phyloP scores from a whole-genome alignment of 225 moss, liverwort and hornwort genomes.

The Bryum argenteum region DNA sequence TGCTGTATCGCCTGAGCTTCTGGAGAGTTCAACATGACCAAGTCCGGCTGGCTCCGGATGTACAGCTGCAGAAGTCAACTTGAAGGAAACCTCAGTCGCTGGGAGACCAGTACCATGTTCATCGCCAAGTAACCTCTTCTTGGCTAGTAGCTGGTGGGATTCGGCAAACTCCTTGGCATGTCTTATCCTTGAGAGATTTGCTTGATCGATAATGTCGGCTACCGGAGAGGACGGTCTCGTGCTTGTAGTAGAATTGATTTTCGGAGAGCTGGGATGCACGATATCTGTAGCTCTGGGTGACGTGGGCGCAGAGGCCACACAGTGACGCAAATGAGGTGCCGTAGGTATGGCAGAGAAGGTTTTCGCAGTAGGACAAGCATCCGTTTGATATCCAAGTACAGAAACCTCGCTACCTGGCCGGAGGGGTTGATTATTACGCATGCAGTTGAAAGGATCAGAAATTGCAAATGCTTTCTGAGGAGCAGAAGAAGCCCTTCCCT shows the following conservation, averaged over 20 bases:
- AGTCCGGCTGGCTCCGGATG: constrained; percentile 17
- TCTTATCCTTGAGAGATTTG: constrained; percentile 17
- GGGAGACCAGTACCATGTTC: neutral
- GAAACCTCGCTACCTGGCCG: constrained; percentile 39
- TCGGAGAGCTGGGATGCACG: constrained; percentile 35
- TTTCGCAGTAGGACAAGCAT: constrained; percentile 13
- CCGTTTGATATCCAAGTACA: constrained; percentile 21
- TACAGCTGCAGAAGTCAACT: constrained; percentile 18
- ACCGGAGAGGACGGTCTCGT: constrained; percentile 26
- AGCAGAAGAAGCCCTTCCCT: constrained; percentile 49
- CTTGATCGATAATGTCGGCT: constrained; percentile 6
- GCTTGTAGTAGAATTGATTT: constrained; percentile 10
- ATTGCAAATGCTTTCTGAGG: constrained; percentile 29
- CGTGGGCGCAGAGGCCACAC: constrained; percentile 45
- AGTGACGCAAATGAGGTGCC: constrained; percentile 49
- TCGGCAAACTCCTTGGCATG: constrained; percentile 40
- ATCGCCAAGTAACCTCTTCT: constrained; percentile 28
- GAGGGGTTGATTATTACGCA: constrained; percentile 30
- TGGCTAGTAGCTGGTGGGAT: constrained; percentile 43
- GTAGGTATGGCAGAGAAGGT: constrained; percentile 40
- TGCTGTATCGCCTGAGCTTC: neutral
- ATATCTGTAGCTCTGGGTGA: constrained; percentile 39
- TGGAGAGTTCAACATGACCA: neutral
- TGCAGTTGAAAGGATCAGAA: constrained; percentile 39
- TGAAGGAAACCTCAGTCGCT: constrained; percentile 13